phyloP scores from a whole-genome alignment of 2,329 filamentous ascomycete genomes.

The Arthrinium phaeospermum region DNA sequence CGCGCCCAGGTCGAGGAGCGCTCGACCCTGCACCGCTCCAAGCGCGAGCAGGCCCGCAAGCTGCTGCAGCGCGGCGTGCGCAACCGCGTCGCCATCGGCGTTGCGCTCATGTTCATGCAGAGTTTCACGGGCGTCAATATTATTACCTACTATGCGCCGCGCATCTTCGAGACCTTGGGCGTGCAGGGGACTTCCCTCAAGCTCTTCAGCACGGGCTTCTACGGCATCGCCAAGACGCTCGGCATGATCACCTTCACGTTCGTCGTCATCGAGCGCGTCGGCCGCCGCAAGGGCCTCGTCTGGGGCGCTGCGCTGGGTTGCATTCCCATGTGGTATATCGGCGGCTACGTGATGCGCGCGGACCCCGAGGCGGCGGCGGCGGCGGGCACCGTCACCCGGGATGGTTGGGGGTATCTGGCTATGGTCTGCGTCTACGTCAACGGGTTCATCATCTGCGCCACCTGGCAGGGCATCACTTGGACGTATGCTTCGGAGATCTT shows the following conservation, averaged over 20 bases:
- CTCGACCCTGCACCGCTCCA: constrained; percentile 36
- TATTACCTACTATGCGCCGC: constrained; percentile 61
- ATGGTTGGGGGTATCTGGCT: constrained; percentile 49
- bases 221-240: constrained; percentile 45
- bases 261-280: constrained; percentile 53
- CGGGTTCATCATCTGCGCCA: constrained; percentile 43
- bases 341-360: constrained; percentile 41
- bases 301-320: constrained; percentile 46
- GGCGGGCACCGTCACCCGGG: constrained; percentile 49
- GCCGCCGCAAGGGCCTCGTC: constrained; percentile 54
- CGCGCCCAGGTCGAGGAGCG: constrained; percentile 56
- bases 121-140: constrained; percentile 62
- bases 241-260: constrained; percentile 47
- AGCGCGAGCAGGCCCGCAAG: constrained; percentile 38
- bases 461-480: constrained; percentile 51
- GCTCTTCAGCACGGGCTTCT: constrained; percentile 48
- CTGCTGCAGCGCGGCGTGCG: constrained; percentile 43
- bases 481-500: constrained; percentile 34
- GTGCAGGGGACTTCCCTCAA: constrained; percentile 39
- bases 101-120: constrained; percentile 58
- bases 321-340: constrained; percentile 50
- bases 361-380: constrained; percentile 47
- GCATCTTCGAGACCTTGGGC: constrained; percentile 46
- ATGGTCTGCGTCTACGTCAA: constrained; percentile 55
- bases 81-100: constrained; percentile 55